Conservation (phyloP, 345 rosid species). For the Euphorbia pulcherrima region DNA sequence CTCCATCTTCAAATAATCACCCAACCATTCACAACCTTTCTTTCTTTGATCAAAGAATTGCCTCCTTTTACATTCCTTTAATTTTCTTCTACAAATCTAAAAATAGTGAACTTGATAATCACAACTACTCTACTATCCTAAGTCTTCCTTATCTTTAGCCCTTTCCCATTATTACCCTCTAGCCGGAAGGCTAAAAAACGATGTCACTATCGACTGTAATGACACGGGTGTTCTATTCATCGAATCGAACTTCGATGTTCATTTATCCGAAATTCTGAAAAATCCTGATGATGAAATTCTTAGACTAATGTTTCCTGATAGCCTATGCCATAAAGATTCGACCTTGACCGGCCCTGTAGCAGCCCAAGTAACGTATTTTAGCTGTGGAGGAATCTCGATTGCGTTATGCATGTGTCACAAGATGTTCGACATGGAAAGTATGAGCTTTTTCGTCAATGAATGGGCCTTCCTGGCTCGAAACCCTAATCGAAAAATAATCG, state of each 20-base stretch:
- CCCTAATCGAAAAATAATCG: not conserved
- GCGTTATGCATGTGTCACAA: not conserved
- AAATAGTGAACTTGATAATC: not conserved
- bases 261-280: not conserved
- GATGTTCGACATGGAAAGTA: not conserved
- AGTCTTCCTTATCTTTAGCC: slow-evolving; percentile 36
- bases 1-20: not conserved
- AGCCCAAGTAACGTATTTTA: not conserved
- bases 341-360: not conserved
- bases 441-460: not conserved
- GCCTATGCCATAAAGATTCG: not conserved
- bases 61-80: slow-evolving; percentile 17
- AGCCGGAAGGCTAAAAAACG: slow-evolving; percentile 38
- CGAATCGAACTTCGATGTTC: not conserved
- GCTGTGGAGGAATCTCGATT: not conserved
- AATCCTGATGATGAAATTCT: not conserved
- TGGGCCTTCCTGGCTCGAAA: not conserved
- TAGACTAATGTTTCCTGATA: not conserved
- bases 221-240: slow-evolving; percentile 14
- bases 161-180: slow-evolving; percentile 44
- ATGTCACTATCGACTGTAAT: slow-evolving; percentile 25
- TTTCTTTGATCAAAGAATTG: slow-evolving; percentile 29
- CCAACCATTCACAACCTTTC: slow-evolving; percentile 22
- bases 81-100: slow-evolving; percentile 15
- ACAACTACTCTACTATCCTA: slow-evolving; percentile 20